phyloP scores from a whole-genome alignment of 2,329 filamentous ascomycete genomes.

The Pyrenochaeta sp. region DNA sequence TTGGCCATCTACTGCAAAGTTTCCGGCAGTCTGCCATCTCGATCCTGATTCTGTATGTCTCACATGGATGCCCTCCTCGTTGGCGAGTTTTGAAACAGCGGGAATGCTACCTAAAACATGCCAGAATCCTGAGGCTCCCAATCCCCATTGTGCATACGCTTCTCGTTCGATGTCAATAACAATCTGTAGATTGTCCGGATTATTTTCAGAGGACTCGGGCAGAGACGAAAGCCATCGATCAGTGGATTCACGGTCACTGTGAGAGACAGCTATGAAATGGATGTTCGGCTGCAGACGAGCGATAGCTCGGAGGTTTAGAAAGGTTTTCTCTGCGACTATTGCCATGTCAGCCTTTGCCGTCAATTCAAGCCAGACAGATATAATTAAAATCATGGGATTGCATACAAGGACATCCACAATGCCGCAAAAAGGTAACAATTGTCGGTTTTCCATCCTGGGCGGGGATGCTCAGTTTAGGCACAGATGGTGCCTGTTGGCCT shows the following conservation, averaged over 20 bases:
- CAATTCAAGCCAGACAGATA: too few species aligned
- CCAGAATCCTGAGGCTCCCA: conserved; percentile 67
- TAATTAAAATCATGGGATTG: too few species aligned
- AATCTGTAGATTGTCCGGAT: conserved; percentile 64
- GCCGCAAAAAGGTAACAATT: conserved; percentile 72
- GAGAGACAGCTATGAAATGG: conserved; percentile 45
- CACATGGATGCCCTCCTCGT: conserved; percentile 71
- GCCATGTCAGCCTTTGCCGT: conserved; percentile 1
- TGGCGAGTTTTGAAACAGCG: conserved; percentile 65
- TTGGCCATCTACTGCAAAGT: conserved; percentile 65
- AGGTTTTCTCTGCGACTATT: conserved; percentile 73
- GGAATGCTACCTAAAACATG: conserved; percentile 68
- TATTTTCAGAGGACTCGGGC: conserved; percentile 24
- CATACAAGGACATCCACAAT: conserved; percentile 78
- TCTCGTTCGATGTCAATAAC: conserved; percentile 67
- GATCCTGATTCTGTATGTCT: conserved; percentile 69
- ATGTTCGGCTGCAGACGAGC: conserved; percentile 35
- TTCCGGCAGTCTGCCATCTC: conserved; percentile 73
- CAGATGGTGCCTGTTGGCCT: conserved; percentile 64
- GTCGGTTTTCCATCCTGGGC: conserved; percentile 61
- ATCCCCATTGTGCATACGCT: conserved; percentile 70
- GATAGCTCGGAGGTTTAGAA: conserved; percentile 37
- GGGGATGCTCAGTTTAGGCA: conserved; percentile 61
- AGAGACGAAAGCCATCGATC: conserved; percentile 43
- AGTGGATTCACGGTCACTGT: conserved; percentile 41